phyloP scores from a whole-genome alignment of 1,139 yeast genomes.

The Pichia sp. region DNA sequence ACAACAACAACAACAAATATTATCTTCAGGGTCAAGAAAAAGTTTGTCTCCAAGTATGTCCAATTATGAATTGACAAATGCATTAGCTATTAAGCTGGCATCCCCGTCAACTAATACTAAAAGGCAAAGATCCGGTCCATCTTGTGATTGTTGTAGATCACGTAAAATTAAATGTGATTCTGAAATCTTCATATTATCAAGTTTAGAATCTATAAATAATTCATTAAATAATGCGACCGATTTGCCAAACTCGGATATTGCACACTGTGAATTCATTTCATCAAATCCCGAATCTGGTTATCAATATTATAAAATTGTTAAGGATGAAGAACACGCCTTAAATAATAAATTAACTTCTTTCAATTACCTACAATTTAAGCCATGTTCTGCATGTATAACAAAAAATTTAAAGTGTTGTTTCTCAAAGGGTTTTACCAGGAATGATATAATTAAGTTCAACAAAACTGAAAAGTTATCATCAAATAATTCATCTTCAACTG shows the following conservation, averaged over 20 bases:
- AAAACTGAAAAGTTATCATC: constrained; percentile 20
- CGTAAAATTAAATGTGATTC: constrained; percentile 75
- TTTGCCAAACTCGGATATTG: constrained; percentile 21
- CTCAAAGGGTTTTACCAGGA: constrained; percentile 55
- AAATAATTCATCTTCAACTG: not conserved
- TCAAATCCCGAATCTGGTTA: constrained; percentile 17
- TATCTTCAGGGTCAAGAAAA: not conserved
- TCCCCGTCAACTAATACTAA: constrained; percentile 27
- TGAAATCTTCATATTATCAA: constrained; percentile 35
- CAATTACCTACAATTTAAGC: constrained; percentile 39
- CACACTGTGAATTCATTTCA: constrained; percentile 26
- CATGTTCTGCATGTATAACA: constrained; percentile 43
- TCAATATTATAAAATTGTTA: constrained; percentile 26
- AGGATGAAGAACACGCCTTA: constrained; percentile 14
- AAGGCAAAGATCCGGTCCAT: constrained; percentile 62
- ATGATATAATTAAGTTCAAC: constrained; percentile 38
- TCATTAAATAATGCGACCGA: not conserved
- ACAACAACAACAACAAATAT: not conserved
- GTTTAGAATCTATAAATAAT: constrained; percentile 20
- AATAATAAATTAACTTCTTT: constrained; percentile 18
- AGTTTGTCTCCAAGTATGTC: not conserved
- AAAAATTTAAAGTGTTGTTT: constrained; percentile 44
- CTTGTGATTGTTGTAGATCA: constrained; percentile 66
- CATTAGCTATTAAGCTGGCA: constrained; percentile 25
- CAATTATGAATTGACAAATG: not conserved